These are phyloP conservation scores for Lactarius hengduanensis DNA, from an alignment of 768 basidiomycete genomes.

Conservation along the genomic window DNA sequence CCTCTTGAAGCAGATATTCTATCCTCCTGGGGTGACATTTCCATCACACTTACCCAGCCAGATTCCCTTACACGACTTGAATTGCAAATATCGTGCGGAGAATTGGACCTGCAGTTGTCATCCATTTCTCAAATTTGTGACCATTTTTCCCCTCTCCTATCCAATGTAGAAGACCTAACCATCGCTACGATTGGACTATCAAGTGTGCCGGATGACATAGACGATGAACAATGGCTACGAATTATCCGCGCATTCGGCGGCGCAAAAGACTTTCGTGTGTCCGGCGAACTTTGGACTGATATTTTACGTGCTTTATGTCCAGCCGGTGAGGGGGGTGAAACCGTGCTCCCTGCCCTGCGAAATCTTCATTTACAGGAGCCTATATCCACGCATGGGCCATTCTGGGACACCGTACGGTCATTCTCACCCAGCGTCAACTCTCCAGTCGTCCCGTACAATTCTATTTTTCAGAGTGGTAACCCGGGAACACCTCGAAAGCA, in stretches of 20 bases:
- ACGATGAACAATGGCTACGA: background rate
- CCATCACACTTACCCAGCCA: background rate
- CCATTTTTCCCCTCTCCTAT: background rate
- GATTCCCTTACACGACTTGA: background rate
- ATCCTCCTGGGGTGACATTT: background rate
- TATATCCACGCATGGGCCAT: too few relatives aligned
- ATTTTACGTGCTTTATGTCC: background rate
- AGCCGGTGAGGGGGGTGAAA: background rate
- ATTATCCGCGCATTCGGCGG: background rate
- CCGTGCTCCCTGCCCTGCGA: too few relatives aligned
- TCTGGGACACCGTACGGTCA: too few relatives aligned
- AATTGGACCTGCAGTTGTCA: background rate
- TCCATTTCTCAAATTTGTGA: background rate
- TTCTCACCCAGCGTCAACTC: too few relatives aligned
- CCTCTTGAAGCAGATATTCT: background rate
- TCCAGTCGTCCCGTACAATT: too few relatives aligned
- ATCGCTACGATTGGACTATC: background rate
- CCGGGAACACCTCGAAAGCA: too few relatives aligned
- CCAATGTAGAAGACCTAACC: background rate
- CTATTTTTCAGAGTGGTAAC: too few relatives aligned
- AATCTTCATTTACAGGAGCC: too few relatives aligned
- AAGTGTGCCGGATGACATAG: background rate
- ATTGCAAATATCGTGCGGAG: background rate
- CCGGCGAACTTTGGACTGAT: background rate
- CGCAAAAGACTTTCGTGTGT: background rate